Conservation (phyloP, 129 eudicot genomes). For the Solidago caesia region DNA sequence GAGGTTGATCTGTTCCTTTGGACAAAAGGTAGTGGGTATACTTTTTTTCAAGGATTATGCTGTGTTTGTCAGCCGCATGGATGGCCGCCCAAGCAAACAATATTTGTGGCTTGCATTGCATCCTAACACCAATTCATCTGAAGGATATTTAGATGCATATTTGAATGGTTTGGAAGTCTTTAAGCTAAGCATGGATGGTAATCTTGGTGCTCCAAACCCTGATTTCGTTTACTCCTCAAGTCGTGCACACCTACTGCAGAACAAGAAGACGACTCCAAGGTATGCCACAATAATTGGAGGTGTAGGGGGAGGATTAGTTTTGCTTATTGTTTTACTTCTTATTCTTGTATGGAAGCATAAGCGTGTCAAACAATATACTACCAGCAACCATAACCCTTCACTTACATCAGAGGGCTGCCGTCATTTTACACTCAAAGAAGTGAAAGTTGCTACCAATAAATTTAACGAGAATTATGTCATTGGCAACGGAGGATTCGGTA, state of each 20-base stretch:
- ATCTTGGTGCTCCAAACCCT: neutral
- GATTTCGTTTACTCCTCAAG: neutral
- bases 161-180: constrained; percentile 6
- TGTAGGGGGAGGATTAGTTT: neutral
- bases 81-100: no score
- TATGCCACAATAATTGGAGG: no score
- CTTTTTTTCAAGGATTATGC: constrained; percentile 44
- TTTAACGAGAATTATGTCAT: neutral
- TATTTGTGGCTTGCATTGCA: neutral
- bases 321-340: neutral
- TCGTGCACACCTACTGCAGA: neutral
- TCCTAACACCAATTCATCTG: neutral
- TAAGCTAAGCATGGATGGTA: neutral
- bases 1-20: constrained; percentile 38
- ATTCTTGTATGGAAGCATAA: neutral
- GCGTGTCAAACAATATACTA: neutral
- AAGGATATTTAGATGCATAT: neutral
- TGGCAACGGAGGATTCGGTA: neutral
- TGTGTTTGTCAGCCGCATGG: constrained; percentile 9
- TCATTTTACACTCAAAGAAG: neutral
- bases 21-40: constrained; percentile 37
- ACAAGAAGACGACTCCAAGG: no score
- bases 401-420: neutral
- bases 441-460: neutral
- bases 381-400: neutral